phyloP scores from a whole-genome alignment of 2,329 filamentous ascomycete genomes.

The Thermothelomyces thermophilus region DNA sequence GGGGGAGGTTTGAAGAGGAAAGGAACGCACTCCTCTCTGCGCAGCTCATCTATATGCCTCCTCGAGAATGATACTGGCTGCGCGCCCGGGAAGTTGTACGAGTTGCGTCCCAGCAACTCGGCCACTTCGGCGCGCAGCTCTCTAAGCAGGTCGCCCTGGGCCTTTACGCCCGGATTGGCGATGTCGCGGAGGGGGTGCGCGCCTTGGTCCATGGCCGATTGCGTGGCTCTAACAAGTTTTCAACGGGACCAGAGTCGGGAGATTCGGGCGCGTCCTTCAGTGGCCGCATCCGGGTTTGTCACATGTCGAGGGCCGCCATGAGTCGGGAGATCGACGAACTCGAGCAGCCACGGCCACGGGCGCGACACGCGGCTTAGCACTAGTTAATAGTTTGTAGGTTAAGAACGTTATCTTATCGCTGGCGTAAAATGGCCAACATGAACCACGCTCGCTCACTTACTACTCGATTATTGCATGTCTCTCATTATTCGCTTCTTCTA shows the following conservation, averaged over 20 bases:
- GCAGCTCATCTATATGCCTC: constrained; percentile 75
- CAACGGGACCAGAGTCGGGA: neutral
- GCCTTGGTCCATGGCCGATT: constrained; percentile 16
- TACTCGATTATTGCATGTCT: too few species aligned
- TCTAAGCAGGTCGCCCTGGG: constrained; percentile 52
- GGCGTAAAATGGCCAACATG: neutral
- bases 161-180: constrained; percentile 58
- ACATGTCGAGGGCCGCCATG: too few species aligned
- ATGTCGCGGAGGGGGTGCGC: constrained; percentile 41
- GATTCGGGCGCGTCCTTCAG: too few species aligned
- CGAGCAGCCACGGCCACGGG: too few species aligned
- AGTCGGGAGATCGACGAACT: too few species aligned
- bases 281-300: too few species aligned
- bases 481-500: too few species aligned
- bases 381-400: too few species aligned
- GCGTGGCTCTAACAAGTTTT: neutral
- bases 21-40: constrained; percentile 59
- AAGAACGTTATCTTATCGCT: neutral
- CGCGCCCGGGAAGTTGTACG: constrained; percentile 72
- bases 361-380: too few species aligned
- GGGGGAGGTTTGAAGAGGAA: neutral
- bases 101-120: constrained; percentile 62
- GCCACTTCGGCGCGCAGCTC: constrained; percentile 68
- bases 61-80: constrained; percentile 90
- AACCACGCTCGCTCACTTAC: too few species aligned